Base-by-base conservation (phyloP, 345 rosid genomes). In the Moricandia moricandioides region DNA sequence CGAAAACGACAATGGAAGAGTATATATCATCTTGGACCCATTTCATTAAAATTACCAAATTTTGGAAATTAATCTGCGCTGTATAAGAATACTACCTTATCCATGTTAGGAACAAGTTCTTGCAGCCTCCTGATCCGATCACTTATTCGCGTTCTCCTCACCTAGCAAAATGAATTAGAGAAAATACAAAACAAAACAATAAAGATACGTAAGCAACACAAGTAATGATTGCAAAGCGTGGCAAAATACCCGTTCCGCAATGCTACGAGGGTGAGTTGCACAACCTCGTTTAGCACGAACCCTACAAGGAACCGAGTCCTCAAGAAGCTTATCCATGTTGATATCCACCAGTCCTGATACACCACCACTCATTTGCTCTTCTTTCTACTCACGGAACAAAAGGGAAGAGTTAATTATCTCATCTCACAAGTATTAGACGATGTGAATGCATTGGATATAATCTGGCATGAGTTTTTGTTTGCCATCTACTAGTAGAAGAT, bases 211-310 rank as follows among this genome's bases (percentile, higher is more conserved):
- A 75, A 63, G 26, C 67, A 56, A 5, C 13, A 56, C 65, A 21
- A 33, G 11, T 21, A 27, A 6, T 21, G 52, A 65, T 11, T 7
- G 37, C 49, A 66, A 65, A 43, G 55, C 39, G 43, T 35, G 31
- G 56, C 17, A 67, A 54, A 54, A 56, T 68, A 87, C 97, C 86
- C 96, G 87, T 74, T 92, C 97, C 0, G 97, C 97, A 84, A 92
- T 92, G 79, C 97, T 92, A 64, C 97, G 89, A 74, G 97, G 97
- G 82, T 92, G 97, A n/a, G 96, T 92, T 2, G 97, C 97, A 76
- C 80, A 91, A 1, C 97, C 97, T 0, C 97, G 91, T 80, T 91
- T 91, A 0, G 97, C 97, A 27, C 96, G 90, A 67, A 88, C 84
- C 67, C 87, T 81, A 68, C 88, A 87, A 76, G 93, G 88, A 55